phyloP scores from a whole-genome alignment of 345 rosid genomes.

The Streptanthus diversifolius region DNA sequence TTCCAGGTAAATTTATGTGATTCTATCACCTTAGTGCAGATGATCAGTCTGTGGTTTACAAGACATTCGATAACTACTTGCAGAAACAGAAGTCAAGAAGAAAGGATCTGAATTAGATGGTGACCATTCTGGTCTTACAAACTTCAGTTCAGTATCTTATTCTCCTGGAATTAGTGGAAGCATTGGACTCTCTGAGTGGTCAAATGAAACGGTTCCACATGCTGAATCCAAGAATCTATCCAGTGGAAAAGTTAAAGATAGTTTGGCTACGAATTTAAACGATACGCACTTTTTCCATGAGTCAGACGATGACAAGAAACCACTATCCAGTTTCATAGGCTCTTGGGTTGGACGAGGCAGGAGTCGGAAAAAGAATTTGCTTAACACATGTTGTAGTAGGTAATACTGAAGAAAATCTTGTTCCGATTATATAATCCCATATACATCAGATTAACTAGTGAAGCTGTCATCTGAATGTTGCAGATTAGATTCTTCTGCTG shows the following conservation, averaged over 20 bases:
- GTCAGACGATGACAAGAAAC: conserved; percentile 48
- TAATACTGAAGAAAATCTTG: conserved; percentile 20
- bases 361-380: conserved; percentile 41
- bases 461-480: conserved; percentile 16
- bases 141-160: conserved; percentile 58
- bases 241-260: conserved; percentile 24
- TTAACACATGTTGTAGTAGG: conserved; percentile 45
- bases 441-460: conserved; percentile 29
- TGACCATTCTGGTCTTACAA: conserved; percentile 27
- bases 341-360: conserved; percentile 23
- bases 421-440: conserved; percentile 25
- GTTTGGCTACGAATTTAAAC: conserved; percentile 11
- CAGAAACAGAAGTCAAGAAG: conserved; percentile 63
- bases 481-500: conserved; percentile 29
- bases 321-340: conserved; percentile 37
- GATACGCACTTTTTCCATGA: conserved; percentile 32
- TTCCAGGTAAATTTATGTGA: conserved; percentile 40
- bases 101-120: conserved; percentile 43
- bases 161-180: conserved; percentile 64
- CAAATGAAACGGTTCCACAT: conserved; percentile 40
- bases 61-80: background rate
- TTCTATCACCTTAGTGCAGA: conserved; percentile 3
- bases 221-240: conserved; percentile 40
- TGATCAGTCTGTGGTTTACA: background rate
- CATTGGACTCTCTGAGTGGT: conserved; percentile 48